Percentiles rank a stretch among this genome's conserved stretches.
Conservation (phyloP, 1,284 basidiomycete species). For the Ceratobasidium sp. region DNA sequence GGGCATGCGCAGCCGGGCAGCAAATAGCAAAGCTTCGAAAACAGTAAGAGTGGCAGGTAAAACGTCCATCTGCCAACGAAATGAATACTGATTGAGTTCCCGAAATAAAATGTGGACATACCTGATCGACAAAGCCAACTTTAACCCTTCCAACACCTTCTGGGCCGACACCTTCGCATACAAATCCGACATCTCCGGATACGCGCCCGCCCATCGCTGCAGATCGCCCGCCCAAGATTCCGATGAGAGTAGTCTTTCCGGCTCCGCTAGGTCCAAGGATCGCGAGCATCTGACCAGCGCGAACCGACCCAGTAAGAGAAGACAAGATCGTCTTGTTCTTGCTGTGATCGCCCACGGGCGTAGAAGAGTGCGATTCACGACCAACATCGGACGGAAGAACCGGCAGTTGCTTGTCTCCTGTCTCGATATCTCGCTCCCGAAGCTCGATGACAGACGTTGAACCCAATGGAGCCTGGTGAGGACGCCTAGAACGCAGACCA, state of each 20-base stretch:
- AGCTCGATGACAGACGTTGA: slow-evolving; percentile 34
- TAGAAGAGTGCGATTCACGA: too few species aligned
- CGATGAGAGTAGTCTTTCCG: slow-evolving; percentile 87
- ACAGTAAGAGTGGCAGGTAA: slow-evolving; percentile 85
- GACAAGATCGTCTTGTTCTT: slow-evolving; percentile 67
- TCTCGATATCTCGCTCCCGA: slow-evolving; percentile 49
- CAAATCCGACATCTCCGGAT: slow-evolving; percentile 73
- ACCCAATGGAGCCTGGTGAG: not conserved
- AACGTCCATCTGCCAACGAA: slow-evolving; percentile 69
- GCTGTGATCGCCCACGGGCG: not conserved
- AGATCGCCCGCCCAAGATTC: slow-evolving; percentile 81
- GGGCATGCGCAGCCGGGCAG: slow-evolving; percentile 84
- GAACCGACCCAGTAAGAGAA: slow-evolving; percentile 75
- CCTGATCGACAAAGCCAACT: slow-evolving; percentile 87
- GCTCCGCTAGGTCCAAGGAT: slow-evolving; percentile 87
- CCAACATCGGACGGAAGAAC: not conserved
- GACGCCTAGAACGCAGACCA: not conserved
- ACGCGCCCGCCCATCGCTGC: slow-evolving; percentile 74
- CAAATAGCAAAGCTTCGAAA: slow-evolving; percentile 85
- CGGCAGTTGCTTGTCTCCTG: slow-evolving; percentile 51
- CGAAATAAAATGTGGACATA: slow-evolving; percentile 45
- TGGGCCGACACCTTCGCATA: slow-evolving; percentile 52
- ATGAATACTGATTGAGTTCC: not conserved
- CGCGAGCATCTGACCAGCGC: slow-evolving; percentile 85
- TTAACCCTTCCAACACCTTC: slow-evolving; percentile 47